Conservation (phyloP, 441 rosid species). For the Cnidoscolus chayamansa region DNA sequence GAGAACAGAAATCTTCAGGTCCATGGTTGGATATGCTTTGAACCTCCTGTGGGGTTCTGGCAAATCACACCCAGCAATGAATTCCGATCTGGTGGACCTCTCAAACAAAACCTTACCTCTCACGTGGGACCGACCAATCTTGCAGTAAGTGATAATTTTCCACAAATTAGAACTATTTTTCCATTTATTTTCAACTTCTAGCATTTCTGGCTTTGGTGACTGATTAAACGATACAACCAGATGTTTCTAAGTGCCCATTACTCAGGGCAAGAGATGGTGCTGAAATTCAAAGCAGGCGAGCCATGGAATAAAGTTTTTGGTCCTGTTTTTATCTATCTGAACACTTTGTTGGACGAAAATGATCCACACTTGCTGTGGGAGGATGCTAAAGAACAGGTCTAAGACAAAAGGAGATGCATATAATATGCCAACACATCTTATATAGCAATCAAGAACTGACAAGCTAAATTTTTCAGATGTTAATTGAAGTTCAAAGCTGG, state of each 20-base stretch:
- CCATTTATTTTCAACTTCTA: not conserved
- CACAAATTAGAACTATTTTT: not conserved
- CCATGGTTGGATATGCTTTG: constrained; percentile 78
- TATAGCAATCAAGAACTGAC: not conserved
- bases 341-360: constrained; percentile 36
- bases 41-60: constrained; percentile 73
- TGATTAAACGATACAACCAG: constrained; percentile 33
- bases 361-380: constrained; percentile 63
- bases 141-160: constrained; percentile 43
- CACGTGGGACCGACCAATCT: constrained; percentile 82
- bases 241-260: constrained; percentile 88
- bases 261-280: constrained; percentile 73
- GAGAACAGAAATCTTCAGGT: constrained; percentile 68
- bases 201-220: not conserved
- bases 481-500: constrained; percentile 69
- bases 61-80: constrained; percentile 88
- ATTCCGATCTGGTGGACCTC: constrained; percentile 78
- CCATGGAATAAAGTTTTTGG: constrained; percentile 89
- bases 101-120: constrained; percentile 83
- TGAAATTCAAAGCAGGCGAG: constrained; percentile 54
- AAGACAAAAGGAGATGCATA: not conserved
- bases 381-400: constrained; percentile 73
- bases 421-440: not conserved
- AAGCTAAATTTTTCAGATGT: constrained; percentile 35
- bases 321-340: constrained; percentile 66